These are phyloP conservation scores for Colletotrichum sp. DNA, from an alignment of 2,329 filamentous ascomycete genomes.

Conservation along the genomic window DNA sequence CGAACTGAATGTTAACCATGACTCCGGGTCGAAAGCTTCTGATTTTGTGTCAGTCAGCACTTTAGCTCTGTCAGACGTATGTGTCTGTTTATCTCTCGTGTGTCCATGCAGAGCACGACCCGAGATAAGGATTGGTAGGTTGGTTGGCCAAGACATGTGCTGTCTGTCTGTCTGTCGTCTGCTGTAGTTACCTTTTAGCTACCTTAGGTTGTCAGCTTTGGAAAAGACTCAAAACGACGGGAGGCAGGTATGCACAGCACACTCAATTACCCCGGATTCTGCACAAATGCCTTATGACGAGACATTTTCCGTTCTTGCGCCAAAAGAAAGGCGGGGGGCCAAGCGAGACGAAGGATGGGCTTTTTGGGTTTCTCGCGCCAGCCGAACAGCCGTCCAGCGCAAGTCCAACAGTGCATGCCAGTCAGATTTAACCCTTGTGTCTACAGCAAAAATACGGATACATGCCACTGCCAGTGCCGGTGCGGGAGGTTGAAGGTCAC, in stretches of 20 bases:
- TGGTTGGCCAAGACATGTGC: background rate
- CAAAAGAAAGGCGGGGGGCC: conserved; percentile 4
- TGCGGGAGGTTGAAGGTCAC: conserved; percentile 7
- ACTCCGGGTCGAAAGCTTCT: background rate
- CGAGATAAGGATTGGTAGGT: background rate
- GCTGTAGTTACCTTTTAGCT: background rate
- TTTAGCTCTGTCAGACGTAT: background rate
- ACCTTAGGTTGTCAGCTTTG: background rate
- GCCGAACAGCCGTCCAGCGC: conserved; percentile 36
- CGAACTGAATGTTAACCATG: background rate
- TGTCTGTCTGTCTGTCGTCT: background rate
- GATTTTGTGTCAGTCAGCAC: background rate
- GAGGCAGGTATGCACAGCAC: background rate
- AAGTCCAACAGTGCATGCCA: conserved; percentile 20
- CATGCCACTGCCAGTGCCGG: conserved; percentile 1
- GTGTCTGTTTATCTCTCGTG: background rate
- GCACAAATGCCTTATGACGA: conserved; percentile 8
- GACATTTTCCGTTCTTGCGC: background rate
- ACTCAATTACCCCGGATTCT: conserved; percentile 10
- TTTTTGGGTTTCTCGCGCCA: conserved; percentile 35
- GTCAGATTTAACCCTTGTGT: background rate
- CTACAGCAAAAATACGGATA: background rate
- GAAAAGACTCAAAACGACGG: background rate
- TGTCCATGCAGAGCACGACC: background rate
- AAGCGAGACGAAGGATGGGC: conserved; percentile 39